Base-by-base conservation (phyloP, 2,329 filamentous ascomycete genomes). In the Dothistroma pini region DNA sequence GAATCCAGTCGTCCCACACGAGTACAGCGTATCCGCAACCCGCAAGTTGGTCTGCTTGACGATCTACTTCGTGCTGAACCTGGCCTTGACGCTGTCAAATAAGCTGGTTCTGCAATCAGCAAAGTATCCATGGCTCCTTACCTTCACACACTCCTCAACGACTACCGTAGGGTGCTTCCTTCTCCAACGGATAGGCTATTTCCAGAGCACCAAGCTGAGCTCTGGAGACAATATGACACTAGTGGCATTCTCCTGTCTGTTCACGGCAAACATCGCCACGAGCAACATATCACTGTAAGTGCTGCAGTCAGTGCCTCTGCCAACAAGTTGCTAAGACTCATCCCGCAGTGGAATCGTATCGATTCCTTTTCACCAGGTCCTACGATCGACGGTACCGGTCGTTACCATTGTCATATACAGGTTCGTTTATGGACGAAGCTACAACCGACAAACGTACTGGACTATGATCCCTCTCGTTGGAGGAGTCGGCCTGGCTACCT, bases 321-420 rank as follows among this genome's bases (percentile, higher is more conserved):
- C 8, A 14, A 55, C n/a, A 38, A 11, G 34, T 8, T 22, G 16
- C 29, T 38, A 44, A 38, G 16, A 38, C 10, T 38, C 31, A 16
- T 1, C 10, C 10, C 35, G 16, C 8, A 62, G 59, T 19, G 62
- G 67, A 16, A 64, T 84, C 77, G 84, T 85, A 51, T 86, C 84
- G 1, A 82, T 87, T 25, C 83, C 85, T 3, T 86, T 87, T 74
- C 86, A 87, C 73, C 85, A 87, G 72, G 84, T 85, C 63, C 81
- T 86, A 72, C 82, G 85, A 64, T 85, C 85, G 64, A 83, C 84
- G 22, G 83, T 80, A 63, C 85, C 85, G 38, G 79, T 86, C 67
- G 84, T 86, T 70, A 86, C 84, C 59, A 82, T 86, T 60, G 71
- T 84, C 64, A 84, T 87, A 72, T 86, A 84, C 77, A 81, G 83